Base-by-base conservation (phyloP, 2,329 filamentous ascomycete genomes). In the Myriosclerotinia scirpicola region DNA sequence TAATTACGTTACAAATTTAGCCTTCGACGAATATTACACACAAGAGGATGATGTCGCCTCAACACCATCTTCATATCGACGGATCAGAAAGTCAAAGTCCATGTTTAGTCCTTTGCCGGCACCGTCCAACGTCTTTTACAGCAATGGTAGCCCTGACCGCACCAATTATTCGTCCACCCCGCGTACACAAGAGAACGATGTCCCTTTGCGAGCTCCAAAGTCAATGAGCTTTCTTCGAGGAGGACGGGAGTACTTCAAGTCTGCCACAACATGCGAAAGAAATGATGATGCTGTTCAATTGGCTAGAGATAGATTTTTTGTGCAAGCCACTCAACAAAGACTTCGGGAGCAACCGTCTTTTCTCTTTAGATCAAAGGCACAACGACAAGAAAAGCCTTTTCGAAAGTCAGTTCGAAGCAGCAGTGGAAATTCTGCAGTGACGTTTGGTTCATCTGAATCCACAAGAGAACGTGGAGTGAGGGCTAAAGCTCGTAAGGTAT, bases 401-500 rank as follows among this genome's bases (percentile, higher is more conserved):
- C 80, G 81, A 42, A 82, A 82, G 71, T 84, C 85, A 54, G 78
- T 86, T 38, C 80, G 81, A 54, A 81, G 78, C 67, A 82, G 79
- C 71, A 81, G 80, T 73, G 69, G 78, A 12, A 75, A 76, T 12
- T 30, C 79, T 70, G 15, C 75, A 70, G 5, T 74, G 72, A 70
- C 77, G 11, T 30, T 60, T 17, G 68, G 71, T 53, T 70, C 72
- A 54, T 4, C 17, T 40, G 66, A 20, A 60, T 65, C 22, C 69
- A 67, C 53, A 3, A 78, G 76, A 48, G 73, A 79, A 26, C 75
- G 74, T 5, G 77, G 76, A 5, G 71, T 88, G 38, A 81, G 80
- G 55, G 77, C 79, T 40, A 87, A 83, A 61, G 84, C 85, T 14
- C 82, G 89, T 34, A 87, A 86, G 42, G 84, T 87, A 17, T 91